These are phyloP conservation scores for Lepidium didymum DNA, from an alignment of 345 rosid species.

Conservation along the genomic window DNA sequence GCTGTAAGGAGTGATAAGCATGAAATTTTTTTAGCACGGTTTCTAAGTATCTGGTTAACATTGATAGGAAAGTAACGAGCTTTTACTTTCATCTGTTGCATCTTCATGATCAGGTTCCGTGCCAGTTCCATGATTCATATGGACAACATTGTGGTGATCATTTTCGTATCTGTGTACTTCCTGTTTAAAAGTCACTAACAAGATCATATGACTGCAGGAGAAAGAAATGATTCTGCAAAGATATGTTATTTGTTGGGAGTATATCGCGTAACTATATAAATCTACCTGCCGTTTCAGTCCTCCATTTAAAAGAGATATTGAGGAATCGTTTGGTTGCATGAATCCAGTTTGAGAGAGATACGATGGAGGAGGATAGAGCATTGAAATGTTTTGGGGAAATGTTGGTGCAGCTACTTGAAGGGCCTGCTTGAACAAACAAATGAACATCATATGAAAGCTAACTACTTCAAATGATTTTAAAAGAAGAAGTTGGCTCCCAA, in stretches of 20 bases:
- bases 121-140: conserved; percentile 47
- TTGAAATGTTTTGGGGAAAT: conserved; percentile 41
- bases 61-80: neutral
- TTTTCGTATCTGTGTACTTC: conserved; percentile 47
- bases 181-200: conserved; percentile 27
- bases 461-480: neutral
- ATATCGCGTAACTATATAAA: conserved; percentile 13
- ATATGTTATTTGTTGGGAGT: neutral
- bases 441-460: neutral
- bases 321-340: conserved; percentile 38
- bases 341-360: conserved; percentile 37
- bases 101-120: conserved; percentile 22
- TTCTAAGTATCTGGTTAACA: neutral
- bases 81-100: neutral
- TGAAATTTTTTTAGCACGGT: neutral
- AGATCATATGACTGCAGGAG: neutral
- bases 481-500: neutral
- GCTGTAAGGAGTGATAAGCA: neutral
- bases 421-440: conserved; percentile 30
- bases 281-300: conserved; percentile 61
- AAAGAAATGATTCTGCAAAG: neutral
- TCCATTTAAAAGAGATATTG: conserved; percentile 34
- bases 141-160: conserved; percentile 68
- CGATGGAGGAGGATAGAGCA: conserved; percentile 53
- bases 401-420: conserved; percentile 51